Conservation (phyloP, 371 early-diverging fungal genomes). For the Neoconidiobolus thromboides region DNA sequence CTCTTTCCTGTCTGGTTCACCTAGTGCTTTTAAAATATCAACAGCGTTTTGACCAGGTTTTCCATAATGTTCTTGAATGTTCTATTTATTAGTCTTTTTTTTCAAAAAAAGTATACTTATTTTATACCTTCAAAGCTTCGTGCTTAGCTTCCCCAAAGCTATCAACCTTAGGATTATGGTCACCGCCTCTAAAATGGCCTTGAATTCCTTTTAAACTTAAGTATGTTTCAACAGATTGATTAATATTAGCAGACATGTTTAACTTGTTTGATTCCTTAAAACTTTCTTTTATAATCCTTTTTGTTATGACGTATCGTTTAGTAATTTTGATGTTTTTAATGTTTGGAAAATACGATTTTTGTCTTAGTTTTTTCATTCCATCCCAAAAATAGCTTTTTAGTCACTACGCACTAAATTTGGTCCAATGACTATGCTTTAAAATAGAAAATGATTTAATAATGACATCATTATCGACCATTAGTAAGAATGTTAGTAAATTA, state of each 20-base stretch:
- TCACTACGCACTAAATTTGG: no score
- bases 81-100: neutral
- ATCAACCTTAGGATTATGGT: neutral
- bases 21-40: neutral
- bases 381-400: no score
- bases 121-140: neutral
- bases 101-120: neutral
- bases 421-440: no score
- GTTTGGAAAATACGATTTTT: no score
- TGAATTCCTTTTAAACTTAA: neutral
- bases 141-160: neutral
- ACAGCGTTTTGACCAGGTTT: neutral
- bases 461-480: no score
- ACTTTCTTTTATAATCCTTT: no score
- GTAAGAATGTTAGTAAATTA: no score
- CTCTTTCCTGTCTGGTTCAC: constrained; percentile 1
- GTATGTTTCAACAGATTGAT: neutral
- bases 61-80: neutral
- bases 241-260: neutral
- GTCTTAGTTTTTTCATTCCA: no score
- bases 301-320: no score
- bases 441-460: no score
- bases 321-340: no score
- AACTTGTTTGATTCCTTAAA: no score
- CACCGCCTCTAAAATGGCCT: constrained; percentile 1